Conservation (phyloP, 495 filamentous ascomycete species). For the Parathielavia appendiculata region DNA sequence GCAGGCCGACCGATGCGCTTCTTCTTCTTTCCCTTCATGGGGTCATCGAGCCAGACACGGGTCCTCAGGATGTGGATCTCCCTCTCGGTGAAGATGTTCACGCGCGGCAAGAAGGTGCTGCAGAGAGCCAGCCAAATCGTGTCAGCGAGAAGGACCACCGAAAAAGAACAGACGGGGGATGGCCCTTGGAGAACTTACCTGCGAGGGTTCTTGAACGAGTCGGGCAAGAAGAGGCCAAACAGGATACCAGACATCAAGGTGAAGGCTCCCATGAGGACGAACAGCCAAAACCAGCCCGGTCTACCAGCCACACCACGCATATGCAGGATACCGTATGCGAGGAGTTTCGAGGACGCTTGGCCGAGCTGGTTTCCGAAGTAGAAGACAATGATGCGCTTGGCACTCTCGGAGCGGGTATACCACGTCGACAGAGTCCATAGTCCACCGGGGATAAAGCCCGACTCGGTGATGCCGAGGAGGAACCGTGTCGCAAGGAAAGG, state of each 20-base stretch:
- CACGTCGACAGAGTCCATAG: constrained; percentile 58
- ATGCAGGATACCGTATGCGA: constrained; percentile 29
- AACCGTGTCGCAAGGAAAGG: constrained; percentile 50
- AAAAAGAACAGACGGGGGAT: too few relatives aligned
- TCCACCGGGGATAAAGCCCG: constrained; percentile 57
- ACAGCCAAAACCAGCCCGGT: constrained; percentile 61
- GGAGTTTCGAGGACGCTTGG: constrained; percentile 43
- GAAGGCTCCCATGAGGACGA: constrained; percentile 48
- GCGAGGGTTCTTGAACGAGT: constrained; percentile 44
- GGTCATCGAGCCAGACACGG: constrained; percentile 39
- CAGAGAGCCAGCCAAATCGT: too few relatives aligned
- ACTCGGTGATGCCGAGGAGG: constrained; percentile 49
- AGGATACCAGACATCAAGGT: constrained; percentile 49
- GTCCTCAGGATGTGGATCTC: constrained; percentile 38
- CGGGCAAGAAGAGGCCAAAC: constrained; percentile 48
- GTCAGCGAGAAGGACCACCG: too few relatives aligned
- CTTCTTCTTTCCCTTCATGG: constrained; percentile 34
- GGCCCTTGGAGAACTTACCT: constrained; percentile 30
- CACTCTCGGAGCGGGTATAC: constrained; percentile 55
- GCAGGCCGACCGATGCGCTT: constrained; percentile 26
- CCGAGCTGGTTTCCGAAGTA: constrained; percentile 54
- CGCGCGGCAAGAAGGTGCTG: constrained; percentile 32
- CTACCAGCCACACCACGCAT: constrained; percentile 46
- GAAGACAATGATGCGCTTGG: constrained; percentile 51
- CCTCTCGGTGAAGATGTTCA: constrained; percentile 32